Evolutionary conservation across 768 basidiomycete genomes (phyloP).

Genomic region (Suillus occidentalis): DNA sequence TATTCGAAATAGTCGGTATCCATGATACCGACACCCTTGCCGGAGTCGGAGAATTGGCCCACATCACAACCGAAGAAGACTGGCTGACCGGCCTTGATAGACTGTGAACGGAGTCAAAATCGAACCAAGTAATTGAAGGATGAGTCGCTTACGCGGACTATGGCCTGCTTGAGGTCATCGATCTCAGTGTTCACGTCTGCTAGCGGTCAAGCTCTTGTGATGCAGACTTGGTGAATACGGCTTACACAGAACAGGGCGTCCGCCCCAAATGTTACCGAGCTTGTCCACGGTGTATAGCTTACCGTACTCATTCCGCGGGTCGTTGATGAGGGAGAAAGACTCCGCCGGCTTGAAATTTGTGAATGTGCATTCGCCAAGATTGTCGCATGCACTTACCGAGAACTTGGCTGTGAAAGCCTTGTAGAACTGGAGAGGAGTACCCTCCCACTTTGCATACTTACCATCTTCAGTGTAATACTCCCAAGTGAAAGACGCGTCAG

Average conservation of each 20-base stretch:
- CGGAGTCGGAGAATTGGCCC: slow-evolving; percentile 75
- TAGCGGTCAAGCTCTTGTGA: not conserved
- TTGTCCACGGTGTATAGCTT: slow-evolving; percentile 90
- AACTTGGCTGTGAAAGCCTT: slow-evolving; percentile 59
- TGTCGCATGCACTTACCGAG: slow-evolving; percentile 40
- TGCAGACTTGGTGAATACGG: slow-evolving; percentile 8
- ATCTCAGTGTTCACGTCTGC: slow-evolving; percentile 89
- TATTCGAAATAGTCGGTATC: slow-evolving; percentile 81
- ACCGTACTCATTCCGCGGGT: slow-evolving; percentile 82
- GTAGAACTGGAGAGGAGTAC: slow-evolving; percentile 82
- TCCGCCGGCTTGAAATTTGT: slow-evolving; percentile 52
- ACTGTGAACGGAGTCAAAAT: slow-evolving; percentile 28
- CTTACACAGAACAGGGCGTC: slow-evolving; percentile 80
- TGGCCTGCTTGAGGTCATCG: slow-evolving; percentile 75
- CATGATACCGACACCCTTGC: slow-evolving; percentile 70
- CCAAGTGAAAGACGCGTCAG: slow-evolving; percentile 75
- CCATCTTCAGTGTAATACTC: slow-evolving; percentile 85
- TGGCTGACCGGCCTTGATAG: slow-evolving; percentile 84
- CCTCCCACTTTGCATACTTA: slow-evolving; percentile 72
- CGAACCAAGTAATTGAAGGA: not conserved
- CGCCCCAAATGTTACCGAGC: slow-evolving; percentile 91
- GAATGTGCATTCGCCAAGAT: slow-evolving; percentile 6
- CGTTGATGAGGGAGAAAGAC: slow-evolving; percentile 91
- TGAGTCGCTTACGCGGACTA: slow-evolving; percentile 56
- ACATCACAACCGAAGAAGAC: slow-evolving; percentile 98